Base-by-base conservation (phyloP, 2,329 filamentous ascomycete genomes). In the Cercospora janseana region DNA sequence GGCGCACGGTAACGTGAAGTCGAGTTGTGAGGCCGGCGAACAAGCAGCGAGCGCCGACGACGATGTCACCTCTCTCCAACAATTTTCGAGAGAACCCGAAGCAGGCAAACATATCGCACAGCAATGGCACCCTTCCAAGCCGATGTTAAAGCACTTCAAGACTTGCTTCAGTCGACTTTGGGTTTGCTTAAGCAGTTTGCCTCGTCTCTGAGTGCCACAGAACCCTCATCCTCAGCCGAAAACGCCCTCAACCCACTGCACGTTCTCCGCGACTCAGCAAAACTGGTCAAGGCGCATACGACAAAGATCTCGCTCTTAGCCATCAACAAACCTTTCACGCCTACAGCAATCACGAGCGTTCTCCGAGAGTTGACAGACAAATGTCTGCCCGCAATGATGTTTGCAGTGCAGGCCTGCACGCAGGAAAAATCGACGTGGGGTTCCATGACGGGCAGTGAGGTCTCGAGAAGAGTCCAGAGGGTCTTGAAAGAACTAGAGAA, bases 271-370 rank as follows among this genome's bases (percentile, higher is more conserved):
- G 85, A 91, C 61, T 79, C 87, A 0, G 80, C 88, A 0, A 80
- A 78, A 20, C 76, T 94, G 4, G 81, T 95, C 52, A 84, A 82
- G 66, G 88, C 90, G 0, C 89, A 96, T 65, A 81, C 85, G 1
- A 95, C 90, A 4, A 95, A 95, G 56, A 77, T 96, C 20, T 92
- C 88, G 0, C 83, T 96, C 1, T 79, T 97, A 9, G 80, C 93
- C 1, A 86, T 94, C 63, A 95, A 88, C 63, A 80, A 88, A 13
- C 91, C 92, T 0, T 94, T 95, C 60, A 93, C 90, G 0, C 83
- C 88, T 0, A 83, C 84, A 1, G 91, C 88, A 4, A 77, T 95
- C 26, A 72, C 71, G 7, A 83, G 79, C 18, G 82, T 94, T 10
- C 72, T 96, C 4, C 77, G 80, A 26, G 83, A 90, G 51, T 76